Percentiles rank a stretch among this genome's conserved stretches.
Conservation (phyloP, 2,329 filamentous ascomycete species). For the Falciphora oryzae region DNA sequence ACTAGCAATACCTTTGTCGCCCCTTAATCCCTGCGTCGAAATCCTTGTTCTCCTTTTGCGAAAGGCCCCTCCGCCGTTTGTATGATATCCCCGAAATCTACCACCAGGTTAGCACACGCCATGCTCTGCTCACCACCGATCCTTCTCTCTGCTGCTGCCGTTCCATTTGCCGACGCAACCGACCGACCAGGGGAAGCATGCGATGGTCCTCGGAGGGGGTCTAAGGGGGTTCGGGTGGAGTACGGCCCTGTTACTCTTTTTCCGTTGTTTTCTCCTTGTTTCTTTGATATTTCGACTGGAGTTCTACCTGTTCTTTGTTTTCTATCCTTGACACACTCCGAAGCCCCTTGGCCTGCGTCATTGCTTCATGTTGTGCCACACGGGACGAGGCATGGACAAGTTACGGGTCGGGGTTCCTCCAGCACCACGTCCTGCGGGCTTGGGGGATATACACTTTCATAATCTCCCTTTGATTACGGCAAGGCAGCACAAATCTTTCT, state of each 20-base stretch:
- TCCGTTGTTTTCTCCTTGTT: conserved; percentile 11
- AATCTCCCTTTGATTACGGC: conserved; percentile 1
- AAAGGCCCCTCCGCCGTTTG: conserved; percentile 6
- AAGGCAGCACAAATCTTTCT: conserved; percentile 1
- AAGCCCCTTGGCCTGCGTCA: not conserved
- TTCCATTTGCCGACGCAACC: not conserved
- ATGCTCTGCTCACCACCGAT: conserved; percentile 1
- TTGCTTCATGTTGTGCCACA: not conserved
- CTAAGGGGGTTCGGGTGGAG: not conserved
- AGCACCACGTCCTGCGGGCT: not conserved
- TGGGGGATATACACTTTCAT: conserved; percentile 1
- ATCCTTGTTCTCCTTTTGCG: conserved; percentile 5
- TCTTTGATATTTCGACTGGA: not conserved
- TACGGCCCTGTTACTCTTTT: not conserved
- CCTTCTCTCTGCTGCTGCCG: conserved; percentile 8
- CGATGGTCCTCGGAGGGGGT: not conserved
- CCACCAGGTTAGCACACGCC: not conserved
- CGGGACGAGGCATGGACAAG: not conserved
- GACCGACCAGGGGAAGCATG: not conserved
- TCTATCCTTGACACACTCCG: not conserved
- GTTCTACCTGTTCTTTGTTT: not conserved
- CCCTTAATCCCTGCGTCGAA: conserved; percentile 5
- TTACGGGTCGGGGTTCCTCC: not conserved
- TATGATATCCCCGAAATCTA: conserved; percentile 7
- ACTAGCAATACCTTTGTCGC: not conserved